Conservation (phyloP, 768 basidiomycete species). For the Phylloporus sp. region DNA sequence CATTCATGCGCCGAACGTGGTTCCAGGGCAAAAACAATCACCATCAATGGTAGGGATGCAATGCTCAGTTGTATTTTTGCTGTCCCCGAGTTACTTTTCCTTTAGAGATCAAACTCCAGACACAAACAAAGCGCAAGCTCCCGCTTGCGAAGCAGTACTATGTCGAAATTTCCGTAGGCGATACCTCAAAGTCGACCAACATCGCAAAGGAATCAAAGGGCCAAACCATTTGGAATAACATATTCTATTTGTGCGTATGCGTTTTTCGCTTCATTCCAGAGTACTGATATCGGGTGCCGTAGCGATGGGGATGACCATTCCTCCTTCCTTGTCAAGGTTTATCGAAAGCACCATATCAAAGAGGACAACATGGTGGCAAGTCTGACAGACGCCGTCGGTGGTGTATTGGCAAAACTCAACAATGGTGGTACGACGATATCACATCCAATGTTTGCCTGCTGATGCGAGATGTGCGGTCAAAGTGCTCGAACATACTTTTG, state of each 20-base stretch:
- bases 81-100: neutral
- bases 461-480: too few relatives aligned
- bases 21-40: neutral
- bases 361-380: neutral
- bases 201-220: neutral
- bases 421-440: neutral
- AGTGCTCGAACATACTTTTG: too few relatives aligned
- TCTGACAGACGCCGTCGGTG: neutral
- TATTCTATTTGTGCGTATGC: neutral
- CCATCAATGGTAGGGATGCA: neutral
- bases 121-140: neutral
- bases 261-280: neutral
- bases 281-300: neutral
- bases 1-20: neutral
- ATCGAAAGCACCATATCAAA: neutral
- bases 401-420: neutral
- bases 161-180: neutral
- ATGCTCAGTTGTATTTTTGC: too few relatives aligned
- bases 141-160: neutral
- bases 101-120: conserved; percentile 1
- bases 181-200: neutral
- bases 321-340: neutral
- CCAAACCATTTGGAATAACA: neutral
- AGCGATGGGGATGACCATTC: neutral
- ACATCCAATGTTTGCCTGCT: neutral